Evolutionary conservation across 2,329 filamentous ascomycete species (phyloP), one percentile per base, ranked within the genome.

Genomic region (Gnomoniopsis smithogilvyi): DNA sequence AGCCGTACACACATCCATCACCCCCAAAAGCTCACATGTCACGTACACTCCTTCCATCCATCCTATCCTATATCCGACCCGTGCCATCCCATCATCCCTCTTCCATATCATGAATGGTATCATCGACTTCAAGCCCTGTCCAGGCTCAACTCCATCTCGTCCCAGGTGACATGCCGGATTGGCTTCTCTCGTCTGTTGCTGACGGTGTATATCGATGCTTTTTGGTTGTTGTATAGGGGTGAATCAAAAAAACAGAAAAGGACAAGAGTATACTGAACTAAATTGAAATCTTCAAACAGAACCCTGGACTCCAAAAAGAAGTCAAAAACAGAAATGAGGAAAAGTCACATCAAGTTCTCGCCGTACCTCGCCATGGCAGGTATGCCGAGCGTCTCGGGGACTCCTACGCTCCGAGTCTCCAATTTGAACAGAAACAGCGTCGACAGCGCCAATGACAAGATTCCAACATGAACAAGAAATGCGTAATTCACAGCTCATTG

Each of bases 401-500:
- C 17, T 34, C 24, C 43, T 21, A 11, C 26, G 24, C 26, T 36
- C 50, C 33, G n/a, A 36, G 34, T 41, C 51, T 21, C n/a, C 41
- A 41, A 3, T n/a, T 19, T 11, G 54, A 22, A 45, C 33, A n/a
- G n/a, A 19, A n/a, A 38, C 34, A 51, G 30, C n/a, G 26, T 38
- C 17, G 51, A 41, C 14, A 33, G 30, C 41, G 34, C 52, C 63
- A 59, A 65, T 52, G 56, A 59, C 63, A 49, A 56, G 62, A 64
- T 54, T 21, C 34, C 60, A 17, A 45, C 43, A 61, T 70, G 71
- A 63, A 64, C 45, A n/a, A 36, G 47, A 51, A 30, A 62, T 62
- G 64, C 67, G 67, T 67, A 66, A 70, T 68, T 67, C 69, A 71
- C 67, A 66, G 68, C 71, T 72, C 62, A 67, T 69, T 69, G 68